Base-by-base conservation (phyloP, 768 basidiomycete species). In the Mrakia blollopis region DNA sequence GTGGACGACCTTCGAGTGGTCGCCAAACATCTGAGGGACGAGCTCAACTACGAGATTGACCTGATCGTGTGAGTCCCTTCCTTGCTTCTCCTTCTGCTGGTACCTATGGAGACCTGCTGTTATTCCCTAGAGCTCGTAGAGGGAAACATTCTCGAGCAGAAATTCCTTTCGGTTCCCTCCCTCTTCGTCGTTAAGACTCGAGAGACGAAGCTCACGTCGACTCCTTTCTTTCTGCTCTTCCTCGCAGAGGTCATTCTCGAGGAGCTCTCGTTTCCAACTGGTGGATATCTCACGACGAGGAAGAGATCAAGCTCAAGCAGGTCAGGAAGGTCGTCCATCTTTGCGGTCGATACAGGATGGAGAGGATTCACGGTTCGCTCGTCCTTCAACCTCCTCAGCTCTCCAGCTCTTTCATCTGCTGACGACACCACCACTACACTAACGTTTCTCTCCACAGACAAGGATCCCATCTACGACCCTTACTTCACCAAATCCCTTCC, bases 301-400 rank as follows among this genome's bases (percentile, higher is more conserved):
- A 69, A 3, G 72, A 71, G 71, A 47, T 60, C 13, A 32, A 23
- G 25, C 23, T 72, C 16, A 54, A 39, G 1, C 52, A 72, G 35
- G 14, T 54, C 35, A 57, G 28, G 13, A 88, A 87, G 9, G 90
- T 89, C 74, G 89, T 93, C 60, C 93, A 93, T 80, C 89, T 87
- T 35, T 89, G 91, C 25, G 91, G 89, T 9, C 87, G 92, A 72
- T 92, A 92, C 82, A 87, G 91, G 77, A 93, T 93, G 92, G 82
- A 86, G 78, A 52, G 61, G 68, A 67, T 68, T n/a, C 8, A 71
- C 28, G 32, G 39, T 72, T 60, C 8, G 73, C n/a, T 25, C 28
- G 47, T 28, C n/a, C 62, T 28, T 32, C 30, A 7, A 50, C 3
- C 47, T 50, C 16, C 2, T 23, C 16, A 1, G 14, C 32, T 16